Conservation (phyloP, 176 grass and related monocot genomes). For the Musa schizocarpa region DNA sequence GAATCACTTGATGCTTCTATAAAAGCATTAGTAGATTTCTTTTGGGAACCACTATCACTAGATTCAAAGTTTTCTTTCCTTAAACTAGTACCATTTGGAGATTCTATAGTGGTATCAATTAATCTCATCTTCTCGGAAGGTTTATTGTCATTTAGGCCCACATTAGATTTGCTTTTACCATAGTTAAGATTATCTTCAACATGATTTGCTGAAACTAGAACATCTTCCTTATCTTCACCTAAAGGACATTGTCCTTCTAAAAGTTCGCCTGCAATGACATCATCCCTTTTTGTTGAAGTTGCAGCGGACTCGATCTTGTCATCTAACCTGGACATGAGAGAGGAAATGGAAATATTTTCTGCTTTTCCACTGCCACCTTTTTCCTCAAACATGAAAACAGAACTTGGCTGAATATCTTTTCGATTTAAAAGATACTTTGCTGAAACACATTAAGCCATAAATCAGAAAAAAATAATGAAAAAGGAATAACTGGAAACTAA, state of each 20-base stretch:
- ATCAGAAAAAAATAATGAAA: conserved; percentile 17
- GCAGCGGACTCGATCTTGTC: not conserved
- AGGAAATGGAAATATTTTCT: not conserved
- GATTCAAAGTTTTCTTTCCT: not conserved
- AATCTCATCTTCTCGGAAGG: conserved; percentile 37
- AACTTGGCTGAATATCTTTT: conserved; percentile 31
- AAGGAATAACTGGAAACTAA: conserved; percentile 17
- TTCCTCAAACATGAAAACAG: conserved; percentile 2
- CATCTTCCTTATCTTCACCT: not conserved
- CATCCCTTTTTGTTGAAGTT: not conserved
- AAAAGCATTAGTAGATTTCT: not conserved
- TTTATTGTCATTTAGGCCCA: conserved; percentile 17
- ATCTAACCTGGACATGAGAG: not conserved
- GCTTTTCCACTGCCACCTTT: not conserved
- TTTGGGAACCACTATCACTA: not conserved
- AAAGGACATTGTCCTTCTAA: not conserved
- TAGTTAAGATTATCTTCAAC: not conserved
- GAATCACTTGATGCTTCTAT: not conserved
- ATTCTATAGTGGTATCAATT: conserved; percentile 10
- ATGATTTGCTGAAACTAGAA: not conserved
- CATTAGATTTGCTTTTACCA: conserved; percentile 10
- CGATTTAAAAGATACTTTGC: conserved; percentile 47
- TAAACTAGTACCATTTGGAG: not conserved
- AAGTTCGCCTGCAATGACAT: not conserved
- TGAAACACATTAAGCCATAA: conserved; percentile 30